Base-by-base conservation (phyloP, 148 eudicot genomes). In the Rheum nobile region DNA sequence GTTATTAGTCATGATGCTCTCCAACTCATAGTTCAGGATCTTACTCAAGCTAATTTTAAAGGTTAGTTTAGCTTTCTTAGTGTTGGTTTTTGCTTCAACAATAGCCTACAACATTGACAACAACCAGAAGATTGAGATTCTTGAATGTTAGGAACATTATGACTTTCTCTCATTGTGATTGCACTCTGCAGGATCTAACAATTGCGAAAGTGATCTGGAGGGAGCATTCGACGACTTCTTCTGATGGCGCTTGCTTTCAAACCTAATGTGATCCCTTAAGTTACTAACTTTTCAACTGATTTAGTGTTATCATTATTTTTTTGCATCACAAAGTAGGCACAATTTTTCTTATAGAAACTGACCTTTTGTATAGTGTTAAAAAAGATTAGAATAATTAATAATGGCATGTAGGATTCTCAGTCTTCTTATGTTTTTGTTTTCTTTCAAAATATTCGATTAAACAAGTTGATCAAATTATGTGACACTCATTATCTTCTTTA, bases 181-280 rank as follows among this genome's bases (percentile, higher is more conserved):
- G 92, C 87, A 67, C 82, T 87, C 83, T 88, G 97, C 97, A 95
- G 98, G 93, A 86, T 80, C 87, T 81, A 85, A 79, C 80, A 89
- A 86, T 83, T 87, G 96, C 90, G 94, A 90, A 85, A 84, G 89
- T 85, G 98, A 88, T 75, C 87, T 78, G 89, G 99, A 95, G 92
- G 96, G 96, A 90, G 90, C 91, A 78, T 95, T 95, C 71, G 94
- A 95, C 84, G 96, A 95, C 85, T 91, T 88, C 83, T 95, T 95
- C 86, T 95, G 92, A 95, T 71, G 90, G 86, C 77, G 74, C 77
- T 83, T 85, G 88, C 85, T 80, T 78, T 82, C 77, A 75, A 76
- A 77, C 76, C 77, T 81, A 77, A 70, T 82, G 84, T 82, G 72
- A 67, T 74, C 76, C 71, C 71, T 67, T 42, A 31, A 31, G 37